phyloP scores from a whole-genome alignment of 2,329 filamentous ascomycete species.

The Arthrocladium fulminans region DNA sequence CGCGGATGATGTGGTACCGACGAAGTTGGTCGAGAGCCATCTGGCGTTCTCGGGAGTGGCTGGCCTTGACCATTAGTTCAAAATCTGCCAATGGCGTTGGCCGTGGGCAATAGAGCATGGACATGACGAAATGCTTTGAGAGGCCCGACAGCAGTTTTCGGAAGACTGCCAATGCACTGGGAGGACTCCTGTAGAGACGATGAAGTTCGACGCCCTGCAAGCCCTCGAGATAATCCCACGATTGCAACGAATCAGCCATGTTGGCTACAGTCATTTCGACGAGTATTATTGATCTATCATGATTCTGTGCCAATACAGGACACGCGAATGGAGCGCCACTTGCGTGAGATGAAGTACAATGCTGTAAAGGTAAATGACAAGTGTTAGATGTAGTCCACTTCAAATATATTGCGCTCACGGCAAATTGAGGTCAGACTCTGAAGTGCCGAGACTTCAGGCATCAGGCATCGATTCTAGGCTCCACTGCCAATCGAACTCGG shows the following conservation, averaged over 20 bases:
- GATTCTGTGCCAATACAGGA: neutral
- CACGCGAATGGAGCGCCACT: neutral
- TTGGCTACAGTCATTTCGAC: neutral
- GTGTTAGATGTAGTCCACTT: too few species aligned
- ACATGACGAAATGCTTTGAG: conserved; percentile 93
- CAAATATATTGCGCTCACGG: too few species aligned
- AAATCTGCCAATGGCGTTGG: conserved; percentile 73
- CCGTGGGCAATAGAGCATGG: conserved; percentile 78
- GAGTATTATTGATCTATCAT: neutral
- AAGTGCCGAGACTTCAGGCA: too few species aligned
- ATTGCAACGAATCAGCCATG: conserved; percentile 35
- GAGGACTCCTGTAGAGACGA: conserved; percentile 90
- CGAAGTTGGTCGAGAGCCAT: conserved; percentile 73
- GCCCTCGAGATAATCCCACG: conserved; percentile 85
- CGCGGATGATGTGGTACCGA: conserved; percentile 75
- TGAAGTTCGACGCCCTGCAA: conserved; percentile 82
- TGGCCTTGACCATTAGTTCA: conserved; percentile 74
- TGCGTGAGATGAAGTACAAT: neutral
- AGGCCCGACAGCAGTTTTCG: conserved; percentile 92
- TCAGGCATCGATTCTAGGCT: too few species aligned
- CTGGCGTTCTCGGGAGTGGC: conserved; percentile 63
- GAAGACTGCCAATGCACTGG: conserved; percentile 90
- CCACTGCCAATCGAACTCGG: too few species aligned
- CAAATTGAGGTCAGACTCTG: too few species aligned
- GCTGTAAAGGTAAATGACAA: neutral